Base-by-base conservation (phyloP, 2,329 filamentous ascomycete species). In the Lecanicillium sp. region DNA sequence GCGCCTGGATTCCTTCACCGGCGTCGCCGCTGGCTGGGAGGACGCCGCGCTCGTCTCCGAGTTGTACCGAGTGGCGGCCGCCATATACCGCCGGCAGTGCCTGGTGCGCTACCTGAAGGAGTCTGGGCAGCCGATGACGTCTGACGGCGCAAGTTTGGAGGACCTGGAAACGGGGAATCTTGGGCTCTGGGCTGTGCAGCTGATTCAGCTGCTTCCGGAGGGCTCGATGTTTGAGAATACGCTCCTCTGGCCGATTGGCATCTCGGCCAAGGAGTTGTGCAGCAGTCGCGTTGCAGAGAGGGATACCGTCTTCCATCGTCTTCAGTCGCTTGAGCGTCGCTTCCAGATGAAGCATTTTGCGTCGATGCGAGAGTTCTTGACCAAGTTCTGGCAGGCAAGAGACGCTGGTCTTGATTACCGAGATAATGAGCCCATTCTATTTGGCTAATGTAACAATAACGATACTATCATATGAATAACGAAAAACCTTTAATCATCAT, bases 281-380 rank as follows among this genome's bases (percentile, higher is more conserved):
- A 29, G 11, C 3, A 12, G 8, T 12, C 41, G 39, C 12, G 29
- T 28, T 14, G n/a, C 19, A 1, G 44, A 45, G 18, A 37, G 46
- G 2, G 29, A 39, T 20, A 32, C 19, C 15, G 25, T 43, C 13
- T 15, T 40, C 3, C 15, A 9, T 3, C 45, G 31, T 9, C 18
- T 48, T 10, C 17, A 31, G 5, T 40, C 38, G 4, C 27, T 48
- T 5, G 46, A 48, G 31, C 19, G 30, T 14, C 33, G 38, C 10
- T 48, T 48, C 17, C 38, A 40, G 12, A 44, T 46, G 46, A 46
- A 42, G 25, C 32, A 48, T 19, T 48, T 48, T 29, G 18, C 22
- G 7, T 13, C 36, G 17, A 42, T 45, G 12, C 39, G 36, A 25
- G 20, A 44, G 20, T 36, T 42, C 34, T 17, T 46, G 12, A 8